A percentile compares a stretch with the other conserved stretches of the same genome.
These are phyloP conservation scores for Neurospora tetrasperma DNA, from an alignment of 495 filamentous ascomycete species.

Conservation along the genomic window DNA sequence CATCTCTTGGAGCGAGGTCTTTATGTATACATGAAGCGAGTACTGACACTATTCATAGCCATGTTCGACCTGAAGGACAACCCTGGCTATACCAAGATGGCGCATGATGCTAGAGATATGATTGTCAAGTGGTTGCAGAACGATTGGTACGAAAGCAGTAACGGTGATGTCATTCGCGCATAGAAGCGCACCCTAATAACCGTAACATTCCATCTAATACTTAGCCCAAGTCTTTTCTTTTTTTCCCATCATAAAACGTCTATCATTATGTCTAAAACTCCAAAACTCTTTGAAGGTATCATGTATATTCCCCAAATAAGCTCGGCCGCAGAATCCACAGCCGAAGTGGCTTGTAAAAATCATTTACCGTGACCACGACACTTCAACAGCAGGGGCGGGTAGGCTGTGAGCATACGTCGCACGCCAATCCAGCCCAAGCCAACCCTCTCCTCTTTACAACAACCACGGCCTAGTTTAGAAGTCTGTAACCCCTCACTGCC, in stretches of 20 bases:
- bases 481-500: slow-evolving; percentile 6
- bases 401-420: neutral
- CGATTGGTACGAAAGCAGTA: slow-evolving; percentile 40
- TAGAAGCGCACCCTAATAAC: neutral
- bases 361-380: neutral
- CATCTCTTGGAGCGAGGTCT: neutral
- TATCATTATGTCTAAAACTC: neutral
- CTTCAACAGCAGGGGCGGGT: neutral
- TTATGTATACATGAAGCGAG: neutral
- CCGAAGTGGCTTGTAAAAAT: neutral
- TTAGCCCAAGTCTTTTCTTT: neutral
- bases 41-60: slow-evolving; percentile 21
- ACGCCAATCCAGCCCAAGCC: neutral
- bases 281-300: neutral
- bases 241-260: neutral
- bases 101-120: slow-evolving; percentile 53
- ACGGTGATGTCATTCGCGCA: slow-evolving; percentile 10
- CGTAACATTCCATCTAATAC: neutral
- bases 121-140: slow-evolving; percentile 48
- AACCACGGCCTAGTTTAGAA: neutral
- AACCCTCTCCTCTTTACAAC: neutral
- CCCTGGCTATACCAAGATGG: slow-evolving; percentile 61
- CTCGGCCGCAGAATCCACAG: neutral
- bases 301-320: neutral
- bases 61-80: slow-evolving; percentile 83